These are phyloP conservation scores for Botryosphaeria agaves DNA, from an alignment of 2,329 filamentous ascomycete species.

Conservation along the genomic window DNA sequence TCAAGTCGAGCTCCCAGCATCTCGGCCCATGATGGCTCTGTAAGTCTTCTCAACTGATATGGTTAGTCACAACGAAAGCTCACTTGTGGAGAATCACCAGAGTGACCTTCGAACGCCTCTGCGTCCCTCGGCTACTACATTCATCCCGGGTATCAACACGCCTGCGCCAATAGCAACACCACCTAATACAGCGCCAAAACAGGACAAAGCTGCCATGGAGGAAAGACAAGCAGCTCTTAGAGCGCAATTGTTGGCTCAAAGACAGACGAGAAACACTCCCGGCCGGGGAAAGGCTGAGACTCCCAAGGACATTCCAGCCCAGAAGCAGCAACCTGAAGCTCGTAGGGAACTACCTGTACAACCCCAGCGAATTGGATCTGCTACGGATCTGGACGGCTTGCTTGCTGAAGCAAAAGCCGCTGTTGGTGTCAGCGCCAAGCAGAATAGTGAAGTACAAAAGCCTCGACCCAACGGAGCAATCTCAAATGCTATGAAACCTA, in stretches of 20 bases:
- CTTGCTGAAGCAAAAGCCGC: slow-evolving; percentile 11
- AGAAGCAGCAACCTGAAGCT: neutral
- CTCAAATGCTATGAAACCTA: no score
- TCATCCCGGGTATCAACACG: no score
- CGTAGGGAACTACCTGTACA: neutral
- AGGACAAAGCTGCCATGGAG: neutral
- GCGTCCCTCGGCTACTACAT: no score
- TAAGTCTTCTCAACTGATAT: neutral
- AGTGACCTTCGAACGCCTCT: no score
- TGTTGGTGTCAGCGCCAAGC: slow-evolving; percentile 7
- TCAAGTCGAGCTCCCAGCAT: neutral
- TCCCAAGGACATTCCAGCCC: neutral
- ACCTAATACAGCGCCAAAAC: neutral
- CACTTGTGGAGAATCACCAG: no score
- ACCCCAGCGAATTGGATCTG: neutral
- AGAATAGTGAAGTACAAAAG: neutral
- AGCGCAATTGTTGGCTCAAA: neutral
- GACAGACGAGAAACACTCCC: neutral
- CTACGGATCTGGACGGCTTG: slow-evolving; percentile 6
- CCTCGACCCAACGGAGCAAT: no score
- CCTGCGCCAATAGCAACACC: no score
- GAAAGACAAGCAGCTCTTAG: neutral
- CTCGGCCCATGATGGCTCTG: neutral
- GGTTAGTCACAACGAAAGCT: no score
- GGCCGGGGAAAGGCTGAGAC: neutral